Evolutionary conservation across 768 basidiomycete genomes (phyloP).

Genomic region (Lentinula raphanica): DNA sequence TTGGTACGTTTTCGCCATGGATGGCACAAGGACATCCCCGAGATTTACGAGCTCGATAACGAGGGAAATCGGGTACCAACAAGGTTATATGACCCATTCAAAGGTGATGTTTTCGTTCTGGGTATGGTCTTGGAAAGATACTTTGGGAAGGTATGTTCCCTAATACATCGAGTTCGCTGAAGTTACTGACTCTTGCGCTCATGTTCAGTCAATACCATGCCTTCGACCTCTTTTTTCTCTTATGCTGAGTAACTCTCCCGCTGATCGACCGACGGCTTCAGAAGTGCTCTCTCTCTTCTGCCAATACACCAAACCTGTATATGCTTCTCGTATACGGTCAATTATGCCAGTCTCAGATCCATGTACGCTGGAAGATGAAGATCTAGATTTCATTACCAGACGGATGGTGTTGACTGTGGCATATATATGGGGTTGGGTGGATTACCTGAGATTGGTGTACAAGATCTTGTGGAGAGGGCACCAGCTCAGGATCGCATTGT

Average conservation of each 20-base stretch:
- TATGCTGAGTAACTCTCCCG: background rate
- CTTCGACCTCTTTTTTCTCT: background rate
- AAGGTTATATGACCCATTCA: background rate
- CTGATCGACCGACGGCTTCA: background rate
- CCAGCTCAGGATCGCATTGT: background rate
- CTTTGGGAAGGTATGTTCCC: background rate
- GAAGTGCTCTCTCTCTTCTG: background rate
- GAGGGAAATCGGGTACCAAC: background rate
- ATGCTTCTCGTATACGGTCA: too few relatives aligned
- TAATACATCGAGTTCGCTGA: background rate
- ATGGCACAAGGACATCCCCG: background rate
- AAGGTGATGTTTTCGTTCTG: background rate
- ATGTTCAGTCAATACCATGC: background rate
- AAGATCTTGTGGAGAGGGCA: conserved; percentile 1
- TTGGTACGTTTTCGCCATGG: background rate
- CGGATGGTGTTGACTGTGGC: background rate
- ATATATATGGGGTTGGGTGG: background rate
- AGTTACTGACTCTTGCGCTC: background rate
- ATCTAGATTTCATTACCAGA: background rate
- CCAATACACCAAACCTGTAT: background rate
- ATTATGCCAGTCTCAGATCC: background rate
- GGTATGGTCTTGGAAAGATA: background rate
- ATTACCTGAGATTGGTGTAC: background rate
- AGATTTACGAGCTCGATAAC: background rate
- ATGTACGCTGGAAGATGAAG: too few relatives aligned